Base-by-base conservation (phyloP, 179 eudicot genomes). In the Spergularia azorica region DNA sequence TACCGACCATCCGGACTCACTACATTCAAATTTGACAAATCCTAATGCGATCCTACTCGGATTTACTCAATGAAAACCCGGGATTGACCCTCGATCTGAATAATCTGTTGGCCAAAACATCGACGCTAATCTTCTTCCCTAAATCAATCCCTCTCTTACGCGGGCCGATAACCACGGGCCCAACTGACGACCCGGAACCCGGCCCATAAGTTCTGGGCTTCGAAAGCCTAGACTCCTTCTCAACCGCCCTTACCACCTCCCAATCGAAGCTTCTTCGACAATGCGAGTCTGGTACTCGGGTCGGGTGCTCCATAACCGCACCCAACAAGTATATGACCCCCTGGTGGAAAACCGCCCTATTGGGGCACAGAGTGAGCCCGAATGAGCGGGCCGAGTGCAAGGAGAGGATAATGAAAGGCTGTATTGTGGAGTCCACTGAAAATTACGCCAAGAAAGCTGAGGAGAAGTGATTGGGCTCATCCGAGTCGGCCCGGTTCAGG, bases 221-320 rank as follows among this genome's bases (percentile, higher is more conserved):
- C 88, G 73, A 81, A 18, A 72, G 72, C 82, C 84, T 86, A 2
- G 55, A 77, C 36, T 85, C 89, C 76, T 90, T 86, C 80, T 64
- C 82, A 80, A 41, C 88, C 21, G 86, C 95, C 14, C 72, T 85
- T 78, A 65, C 55, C 38, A 62, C 76, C 63, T 81, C 87, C 81
- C 61, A 77, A 18, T 76, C 91, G 48, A 84, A 81, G 75, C 84
- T 93, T 77, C 74, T 67, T 26, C 74, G 84, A 7, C 95, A 91
- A 32, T 91, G 97, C 77, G 86, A 88, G 66, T 65, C 89, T 17
- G 96, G 90, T 14, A 81, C 90, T 0, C 83, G 93, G 73, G 85
- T 93, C 48, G 97, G 90, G 41, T 93, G 98, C 86, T 86, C 98
- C 78, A 76, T 93, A 58, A 50, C 82, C 72, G 92, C 98, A 10